Base-by-base conservation (phyloP, 2,329 filamentous ascomycete species). In the Ascochyta lentis region DNA sequence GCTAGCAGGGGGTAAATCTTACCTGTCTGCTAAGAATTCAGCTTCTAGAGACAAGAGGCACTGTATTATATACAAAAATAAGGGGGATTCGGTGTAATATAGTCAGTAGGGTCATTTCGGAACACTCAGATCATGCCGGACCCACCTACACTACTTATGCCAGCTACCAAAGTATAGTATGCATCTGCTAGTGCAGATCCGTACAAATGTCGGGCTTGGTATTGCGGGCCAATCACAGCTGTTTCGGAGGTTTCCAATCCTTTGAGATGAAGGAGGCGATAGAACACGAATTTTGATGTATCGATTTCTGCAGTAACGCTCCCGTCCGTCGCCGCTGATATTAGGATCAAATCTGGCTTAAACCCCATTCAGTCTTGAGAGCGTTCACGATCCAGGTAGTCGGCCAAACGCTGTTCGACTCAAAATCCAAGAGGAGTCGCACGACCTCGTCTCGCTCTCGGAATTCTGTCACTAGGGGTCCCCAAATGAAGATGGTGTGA, bases 371-470 rank as follows among this genome's bases (percentile, higher is more conserved):
- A 12, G 19, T 19, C 39, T 59, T 70, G 15, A 73, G 51, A 19
- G 64, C 65, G 22, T 63, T 67, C 34, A 66, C 59, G 26, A 73
- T 71, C 70, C 70, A 72, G 6, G 61, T 57, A 8, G 69, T 73
- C 7, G 70, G 70, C 70, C 70, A 73, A 3, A 64, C 52, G 13
- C 72, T 61, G 19, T 44, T 55, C 3, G 31, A 58, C 46, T 72
- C 69, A 19, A 72, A 63, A 2, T 61, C 39, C 6, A 53, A 39
- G 10, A 73, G 57, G 12, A 73, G 60, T 13, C 60, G 49, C 6
- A 71, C 22, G 12, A 73, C 58, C 26, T 67, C 62, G 3, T 61
- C 40, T 31, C 62, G 57, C 49, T 73, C 68, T 27, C n/a, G 41
- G 15, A 33, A 10, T 16, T 62, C 54, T 15, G 52, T 45, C 12